Percentiles rank a stretch among this genome's conserved stretches.
Conservation (phyloP, 2,329 filamentous ascomycete genomes). For the Pestalotiopsis sp. region DNA sequence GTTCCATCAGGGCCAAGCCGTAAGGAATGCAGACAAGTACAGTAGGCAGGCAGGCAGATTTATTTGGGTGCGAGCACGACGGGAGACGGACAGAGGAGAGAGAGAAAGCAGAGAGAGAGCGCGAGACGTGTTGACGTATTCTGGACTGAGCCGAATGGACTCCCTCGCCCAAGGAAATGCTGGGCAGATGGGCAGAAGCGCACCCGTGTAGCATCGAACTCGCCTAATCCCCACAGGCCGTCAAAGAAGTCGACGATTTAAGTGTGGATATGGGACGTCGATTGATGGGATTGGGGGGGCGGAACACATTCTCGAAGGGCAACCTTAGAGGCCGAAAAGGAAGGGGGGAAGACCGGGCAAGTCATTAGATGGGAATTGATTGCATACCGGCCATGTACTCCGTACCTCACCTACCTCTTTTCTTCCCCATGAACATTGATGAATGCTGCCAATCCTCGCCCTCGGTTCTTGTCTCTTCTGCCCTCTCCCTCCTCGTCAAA, state of each 20-base stretch:
- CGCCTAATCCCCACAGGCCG: slow-evolving; percentile 6
- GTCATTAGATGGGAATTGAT: not conserved
- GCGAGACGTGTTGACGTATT: not conserved
- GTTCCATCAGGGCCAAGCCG: not conserved
- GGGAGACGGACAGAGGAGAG: not conserved
- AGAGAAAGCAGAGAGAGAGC: not conserved
- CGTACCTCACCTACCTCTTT: not conserved
- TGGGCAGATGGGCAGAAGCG: not conserved
- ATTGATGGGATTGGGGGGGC: slow-evolving; percentile 9
- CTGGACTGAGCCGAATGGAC: not conserved
- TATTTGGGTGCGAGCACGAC: not conserved
- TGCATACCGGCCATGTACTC: not conserved
- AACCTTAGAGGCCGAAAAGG: not conserved
- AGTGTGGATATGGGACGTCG: slow-evolving; percentile 12
- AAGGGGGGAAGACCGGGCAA: not conserved
- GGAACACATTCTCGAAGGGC: not conserved
- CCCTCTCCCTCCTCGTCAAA: not conserved
- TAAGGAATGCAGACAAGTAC: not conserved
- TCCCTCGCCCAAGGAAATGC: slow-evolving; percentile 9
- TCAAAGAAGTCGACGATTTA: slow-evolving; percentile 7
- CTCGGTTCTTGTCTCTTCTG: not conserved
- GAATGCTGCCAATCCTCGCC: not conserved
- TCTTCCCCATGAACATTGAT: not conserved
- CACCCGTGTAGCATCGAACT: slow-evolving; percentile 14
- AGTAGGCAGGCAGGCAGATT: not conserved